These are phyloP conservation scores for Claviceps humidiphila DNA, from an alignment of 2,329 filamentous ascomycete genomes.

Conservation along the genomic window DNA sequence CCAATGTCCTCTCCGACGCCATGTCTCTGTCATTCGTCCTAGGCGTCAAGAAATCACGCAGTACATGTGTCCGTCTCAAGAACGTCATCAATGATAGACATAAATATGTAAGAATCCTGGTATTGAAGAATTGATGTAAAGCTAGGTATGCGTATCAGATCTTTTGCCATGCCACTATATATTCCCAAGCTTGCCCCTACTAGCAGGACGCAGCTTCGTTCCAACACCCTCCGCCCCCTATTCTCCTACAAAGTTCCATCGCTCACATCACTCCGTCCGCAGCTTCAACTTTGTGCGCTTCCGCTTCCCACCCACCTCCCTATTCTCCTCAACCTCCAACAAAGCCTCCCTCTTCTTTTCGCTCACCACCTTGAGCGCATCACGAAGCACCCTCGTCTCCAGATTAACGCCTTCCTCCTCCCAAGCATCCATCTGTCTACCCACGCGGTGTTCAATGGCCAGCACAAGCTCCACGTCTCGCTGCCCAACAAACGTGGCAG, in stretches of 20 bases:
- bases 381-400: slow-evolving; percentile 76
- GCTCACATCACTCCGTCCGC: slow-evolving; percentile 16
- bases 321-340: slow-evolving; percentile 81
- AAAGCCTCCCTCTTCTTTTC: slow-evolving; percentile 90
- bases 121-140: too few species aligned
- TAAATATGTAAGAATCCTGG: too few species aligned
- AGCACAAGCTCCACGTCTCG: slow-evolving; percentile 83
- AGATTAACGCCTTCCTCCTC: slow-evolving; percentile 83
- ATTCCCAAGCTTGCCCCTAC: too few species aligned
- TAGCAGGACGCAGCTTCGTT: too few species aligned
- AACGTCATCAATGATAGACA: too few species aligned
- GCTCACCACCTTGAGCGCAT: slow-evolving; percentile 78
- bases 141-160: too few species aligned
- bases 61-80: too few species aligned
- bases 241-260: too few species aligned
- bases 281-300: slow-evolving; percentile 49
- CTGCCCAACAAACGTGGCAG: slow-evolving; percentile 83
- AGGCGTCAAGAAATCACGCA: too few species aligned
- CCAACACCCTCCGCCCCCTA: neutral
- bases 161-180: too few species aligned
- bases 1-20: too few species aligned
- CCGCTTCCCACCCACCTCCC: slow-evolving; percentile 79
- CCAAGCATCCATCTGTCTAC: slow-evolving; percentile 70
- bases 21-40: too few species aligned
- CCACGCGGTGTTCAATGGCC: slow-evolving; percentile 76